phyloP scores from a whole-genome alignment of 2,329 filamentous ascomycete species.

The Diaporthe longicolla region DNA sequence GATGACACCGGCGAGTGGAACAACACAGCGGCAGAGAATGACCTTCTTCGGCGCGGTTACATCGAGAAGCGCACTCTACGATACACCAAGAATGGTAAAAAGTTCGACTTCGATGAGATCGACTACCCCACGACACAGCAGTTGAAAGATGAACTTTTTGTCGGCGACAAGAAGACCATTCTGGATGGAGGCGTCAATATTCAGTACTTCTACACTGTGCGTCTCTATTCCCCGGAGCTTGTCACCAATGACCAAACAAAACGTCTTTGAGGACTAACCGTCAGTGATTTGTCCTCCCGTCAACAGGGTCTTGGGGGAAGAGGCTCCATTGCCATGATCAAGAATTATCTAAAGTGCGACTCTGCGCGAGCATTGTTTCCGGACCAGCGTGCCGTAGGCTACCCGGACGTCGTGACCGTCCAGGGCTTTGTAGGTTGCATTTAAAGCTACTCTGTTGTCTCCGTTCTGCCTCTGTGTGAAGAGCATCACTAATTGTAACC shows the following conservation, averaged over 20 bases:
- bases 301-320: not conserved
- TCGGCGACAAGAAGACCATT: not conserved
- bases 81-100: slow-evolving; percentile 5
- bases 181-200: not conserved
- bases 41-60: not conserved
- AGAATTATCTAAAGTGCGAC: not conserved
- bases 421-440: slow-evolving; percentile 3
- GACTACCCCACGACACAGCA: slow-evolving; percentile 6
- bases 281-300: not conserved
- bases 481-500: not conserved
- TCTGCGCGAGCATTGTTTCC: not conserved
- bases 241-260: not conserved
- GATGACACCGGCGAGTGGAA: slow-evolving; percentile 1
- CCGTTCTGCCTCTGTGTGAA: not conserved
- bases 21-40: not conserved
- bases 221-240: not conserved
- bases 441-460: not conserved
- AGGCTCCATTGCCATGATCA: not conserved
- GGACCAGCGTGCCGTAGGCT: slow-evolving; percentile 5
- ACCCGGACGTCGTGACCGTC: not conserved
- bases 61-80: not conserved
- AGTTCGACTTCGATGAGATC: not conserved
- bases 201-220: slow-evolving; percentile 1
- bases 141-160: not conserved
- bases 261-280: not conserved